Base-by-base conservation (phyloP, 768 basidiomycete species). In the Pulveroboletus ravenelii region DNA sequence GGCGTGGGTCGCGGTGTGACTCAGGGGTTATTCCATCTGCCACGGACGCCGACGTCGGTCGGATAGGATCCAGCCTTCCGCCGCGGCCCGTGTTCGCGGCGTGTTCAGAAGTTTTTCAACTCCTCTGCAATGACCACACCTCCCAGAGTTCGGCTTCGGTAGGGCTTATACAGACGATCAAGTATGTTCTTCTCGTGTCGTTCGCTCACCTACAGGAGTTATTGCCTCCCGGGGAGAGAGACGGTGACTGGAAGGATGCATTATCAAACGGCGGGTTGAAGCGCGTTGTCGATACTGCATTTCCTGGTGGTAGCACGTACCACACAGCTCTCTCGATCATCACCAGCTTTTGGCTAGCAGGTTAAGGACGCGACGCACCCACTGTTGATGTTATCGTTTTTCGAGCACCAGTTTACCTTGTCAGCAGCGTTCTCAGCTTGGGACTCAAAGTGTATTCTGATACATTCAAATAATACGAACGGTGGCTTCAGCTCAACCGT, bases 141-240 rank as follows among this genome's bases (percentile, higher is more conserved):
- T 37, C 58, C 38, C 55, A 54, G 45, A 23, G 32, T 2, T 43
- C 40, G 27, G 32, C 40, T 42, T 43, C 50, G 17, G 42, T 37
- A 47, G 47, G 53, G 32, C 49, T 57, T 25, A 36, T 60, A 29
- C 34, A 48, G 44, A 39, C 42, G 54, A 50, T 70, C 64, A 77
- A 75, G 61, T 76, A 71, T 44, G 59, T 64, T 17, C 65, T 77
- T 40, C 55, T 77, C 31, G 42, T 63, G 53, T 70, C 75, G 9
- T 77, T 71, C 43, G 70, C 68, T 17, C 65, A 63, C 37, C 55
- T 77, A 23, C 74, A 68, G 43, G 52, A 57, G 25, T 38, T 62
- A n/a, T 48, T 56, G 3, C 54, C 65, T 34, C 43, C 52, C 6
- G 54, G 39, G 4, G 65, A 67, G 34, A 65, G 52, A 52, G 73